Percentiles rank a stretch among this genome's conserved stretches.
Conservation (phyloP, 371 early-diverging fungal species). For the Cokeromyces recurvatus region DNA sequence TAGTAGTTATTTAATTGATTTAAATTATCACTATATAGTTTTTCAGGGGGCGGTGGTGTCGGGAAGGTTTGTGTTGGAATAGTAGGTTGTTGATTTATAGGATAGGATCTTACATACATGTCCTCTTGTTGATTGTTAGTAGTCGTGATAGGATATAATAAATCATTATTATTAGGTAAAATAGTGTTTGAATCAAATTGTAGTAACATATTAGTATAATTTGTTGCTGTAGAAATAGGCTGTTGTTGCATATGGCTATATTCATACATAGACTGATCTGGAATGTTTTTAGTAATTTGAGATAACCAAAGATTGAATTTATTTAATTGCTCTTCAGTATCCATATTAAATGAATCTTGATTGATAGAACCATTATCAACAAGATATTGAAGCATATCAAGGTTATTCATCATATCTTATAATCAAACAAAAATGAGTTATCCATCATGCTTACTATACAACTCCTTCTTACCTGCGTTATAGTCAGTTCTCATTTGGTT, state of each 20-base stretch:
- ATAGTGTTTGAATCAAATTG: constrained; percentile 7
- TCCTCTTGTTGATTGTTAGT: constrained; percentile 7
- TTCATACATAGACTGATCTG: too few species aligned
- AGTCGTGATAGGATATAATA: constrained; percentile 1
- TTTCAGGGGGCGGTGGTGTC: too few species aligned
- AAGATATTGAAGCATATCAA: constrained; percentile 15
- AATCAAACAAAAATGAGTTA: constrained; percentile 1
- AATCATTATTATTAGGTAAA: neutral
- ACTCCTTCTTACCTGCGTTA: constrained; percentile 11
- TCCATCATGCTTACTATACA: neutral
- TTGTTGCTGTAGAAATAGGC: neutral
- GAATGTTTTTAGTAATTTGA: constrained; percentile 16
- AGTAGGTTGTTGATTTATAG: constrained; percentile 1
- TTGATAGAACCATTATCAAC: constrained; percentile 16
- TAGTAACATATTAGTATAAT: constrained; percentile 5
- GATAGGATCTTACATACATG: constrained; percentile 18
- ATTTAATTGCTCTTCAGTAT: constrained; percentile 2
- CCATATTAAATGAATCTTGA: constrained; percentile 10
- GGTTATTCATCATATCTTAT: constrained; percentile 19
- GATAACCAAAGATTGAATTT: constrained; percentile 13
- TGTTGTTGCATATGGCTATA: too few species aligned
- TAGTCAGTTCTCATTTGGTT: constrained; percentile 21
- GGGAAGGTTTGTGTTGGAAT: too few species aligned
- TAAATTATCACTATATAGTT: too few species aligned
- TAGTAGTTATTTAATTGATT: too few species aligned